phyloP scores from a whole-genome alignment of 208 protist genomes.

The Crithidia mellificae region DNA sequence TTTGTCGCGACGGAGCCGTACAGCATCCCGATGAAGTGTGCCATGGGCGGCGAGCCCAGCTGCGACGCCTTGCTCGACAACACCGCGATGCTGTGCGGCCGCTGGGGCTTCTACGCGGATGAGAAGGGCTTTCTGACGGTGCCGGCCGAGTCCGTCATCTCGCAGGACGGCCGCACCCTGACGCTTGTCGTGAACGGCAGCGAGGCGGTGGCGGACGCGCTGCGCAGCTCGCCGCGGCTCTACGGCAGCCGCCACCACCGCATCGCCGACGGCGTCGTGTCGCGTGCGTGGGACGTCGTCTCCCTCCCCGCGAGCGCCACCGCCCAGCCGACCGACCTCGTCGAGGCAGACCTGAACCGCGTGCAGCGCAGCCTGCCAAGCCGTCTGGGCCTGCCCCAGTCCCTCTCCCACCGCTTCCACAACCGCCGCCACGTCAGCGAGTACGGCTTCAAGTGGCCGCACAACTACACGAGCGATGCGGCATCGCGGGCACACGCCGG shows the following conservation, averaged over 20 bases:
- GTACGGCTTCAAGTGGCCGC: conserved; percentile 80
- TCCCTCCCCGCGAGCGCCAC: conserved; percentile 36
- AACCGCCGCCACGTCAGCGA: conserved; percentile 74
- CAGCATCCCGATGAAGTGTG: conserved; percentile 90
- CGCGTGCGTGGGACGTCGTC: conserved; percentile 80
- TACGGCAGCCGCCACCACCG: conserved; percentile 86
- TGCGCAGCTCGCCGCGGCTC: conserved; percentile 68
- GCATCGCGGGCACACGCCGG: conserved; percentile 60
- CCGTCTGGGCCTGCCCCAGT: conserved; percentile 63
- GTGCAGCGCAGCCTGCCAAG: conserved; percentile 72
- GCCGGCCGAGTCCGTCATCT: conserved; percentile 66
- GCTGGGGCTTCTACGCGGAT: conserved; percentile 90
- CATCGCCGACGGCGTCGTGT: conserved; percentile 64
- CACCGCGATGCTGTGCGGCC: conserved; percentile 77
- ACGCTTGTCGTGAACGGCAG: conserved; percentile 61
- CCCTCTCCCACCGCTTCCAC: conserved; percentile 75
- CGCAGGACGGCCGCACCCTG: conserved; percentile 49
- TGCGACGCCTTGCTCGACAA: conserved; percentile 80
- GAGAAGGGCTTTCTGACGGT: conserved; percentile 80
- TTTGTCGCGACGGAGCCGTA: conserved; percentile 89
- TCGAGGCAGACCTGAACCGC: conserved; percentile 59
- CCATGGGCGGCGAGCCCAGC: conserved; percentile 76
- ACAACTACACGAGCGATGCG: conserved; percentile 72
- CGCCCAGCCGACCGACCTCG: conserved; percentile 43
- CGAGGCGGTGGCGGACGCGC: conserved; percentile 55